Base-by-base conservation (phyloP, 179 eudicot genomes). In the Gypsophila paniculata region DNA sequence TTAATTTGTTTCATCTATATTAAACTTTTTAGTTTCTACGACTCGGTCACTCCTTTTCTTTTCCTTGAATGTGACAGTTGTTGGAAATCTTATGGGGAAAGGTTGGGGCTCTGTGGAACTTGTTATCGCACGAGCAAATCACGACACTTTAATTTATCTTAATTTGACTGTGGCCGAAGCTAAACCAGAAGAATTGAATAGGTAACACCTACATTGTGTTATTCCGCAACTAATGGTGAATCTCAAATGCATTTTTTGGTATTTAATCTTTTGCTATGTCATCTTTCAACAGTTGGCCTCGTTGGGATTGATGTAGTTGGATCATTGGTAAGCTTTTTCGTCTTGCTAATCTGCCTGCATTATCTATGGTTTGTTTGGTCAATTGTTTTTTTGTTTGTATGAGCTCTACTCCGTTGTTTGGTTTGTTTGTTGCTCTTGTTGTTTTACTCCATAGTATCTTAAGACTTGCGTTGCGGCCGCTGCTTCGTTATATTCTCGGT, bases 51-150 rank as follows among this genome's bases (percentile, higher is more conserved):
- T n/a, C n/a, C n/a, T n/a, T n/a, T n/a, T n/a, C n/a, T n/a, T n/a
- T n/a, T n/a, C n/a, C n/a, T n/a, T n/a, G n/a, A n/a, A n/a, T n/a
- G n/a, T n/a, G n/a, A n/a, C 66, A 71, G 66, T 71, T 71, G 34
- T 15, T 42, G 65, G 74, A 71, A 57, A 58, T 71, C 23, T 8
- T 59, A 11, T 71, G 55, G 74, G 74, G 48, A 9, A 71, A 17
- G 51, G 65, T 58, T 1, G 55, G 65, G 55, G 59, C 12, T 8
- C 44, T 22, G 39, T 58, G 39, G 74, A 71, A 15, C 39, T 58
- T 39, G 36, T 59, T 11, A 55, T 71, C 22, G 65, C 66, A 49
- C 66, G 74, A 71, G 57, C 25, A 39, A 29, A 29, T 58, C 64
- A n/a, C 49, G 44, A 22, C 63, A 44, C 67, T 1, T 46, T 26